Evolutionary conservation across 805 yeast species (phyloP), one percentile per base, ranked within the genome.

Genomic region (Ogataea nakhonphanomensis): DNA sequence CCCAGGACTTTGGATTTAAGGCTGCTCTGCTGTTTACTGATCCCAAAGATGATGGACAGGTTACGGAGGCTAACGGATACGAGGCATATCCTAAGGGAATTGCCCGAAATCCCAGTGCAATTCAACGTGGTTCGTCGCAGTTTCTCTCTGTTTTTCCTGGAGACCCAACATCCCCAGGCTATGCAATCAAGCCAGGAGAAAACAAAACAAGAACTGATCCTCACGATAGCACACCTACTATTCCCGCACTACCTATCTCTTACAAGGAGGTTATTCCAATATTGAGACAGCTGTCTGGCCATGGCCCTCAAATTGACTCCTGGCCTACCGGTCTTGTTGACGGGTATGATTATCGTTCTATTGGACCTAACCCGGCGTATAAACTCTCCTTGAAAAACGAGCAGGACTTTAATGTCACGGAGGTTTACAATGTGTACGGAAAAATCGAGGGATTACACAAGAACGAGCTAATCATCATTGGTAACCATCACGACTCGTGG

Each of bases 401-500:
- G 41, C 90, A 84, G 57, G 74, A 73, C 12, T 83, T 77, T 56
- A 76, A 73, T 49, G 70, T 79, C 48, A 67, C 78, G 9, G 81
- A 84, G 6, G 69, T 81, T 53, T 69, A 72, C 64, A 80, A 84
- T 52, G 81, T 81, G 23, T 69, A 78, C 51, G 90, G 83, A 8
- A 69, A 68, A 32, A 60, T 81, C 30, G 74, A 73, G 44, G 90
- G 90, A 29, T 61, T 70, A 6, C 65, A 68, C 28, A 59, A 65
- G 27, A 70, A 74, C 35, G 81, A 80, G 41, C 79, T 75, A 13
- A 70, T 84, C 34, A 57, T 84, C 25, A 57, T 84, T 41, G 93
- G 93, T 25, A 84, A 83, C 57, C 93, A 84, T 57, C 74, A 88
- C 40, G 93, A 84, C 56, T 80, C 90, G 3, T 85, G 91, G 93